phyloP scores from a whole-genome alignment of 345 rosid species.

The Citrus medica region DNA sequence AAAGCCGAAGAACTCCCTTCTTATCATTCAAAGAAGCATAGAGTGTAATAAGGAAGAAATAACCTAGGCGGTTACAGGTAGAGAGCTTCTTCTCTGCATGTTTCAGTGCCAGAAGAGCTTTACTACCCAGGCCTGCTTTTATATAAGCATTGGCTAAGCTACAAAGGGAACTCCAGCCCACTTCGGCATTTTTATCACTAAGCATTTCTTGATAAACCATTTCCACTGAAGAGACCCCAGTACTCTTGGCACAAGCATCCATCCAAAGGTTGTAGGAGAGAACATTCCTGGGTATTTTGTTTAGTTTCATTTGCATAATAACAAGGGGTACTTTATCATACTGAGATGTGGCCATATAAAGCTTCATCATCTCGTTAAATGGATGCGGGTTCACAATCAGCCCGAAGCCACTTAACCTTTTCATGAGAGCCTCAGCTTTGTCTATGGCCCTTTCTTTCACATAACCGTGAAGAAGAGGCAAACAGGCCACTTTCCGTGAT shows the following conservation, averaged over 20 bases:
- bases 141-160: conserved; percentile 49
- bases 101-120: conserved; percentile 39
- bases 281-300: conserved; percentile 46
- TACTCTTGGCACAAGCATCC: conserved; percentile 25
- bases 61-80: conserved; percentile 34
- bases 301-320: conserved; percentile 46
- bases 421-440: conserved; percentile 56
- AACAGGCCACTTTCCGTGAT: conserved; percentile 37
- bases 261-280: conserved; percentile 66
- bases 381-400: conserved; percentile 50
- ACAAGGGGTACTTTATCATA: conserved; percentile 47
- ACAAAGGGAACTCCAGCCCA: conserved; percentile 60
- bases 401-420: conserved; percentile 39
- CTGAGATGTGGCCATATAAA: conserved; percentile 36
- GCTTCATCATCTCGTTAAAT: conserved; percentile 70
- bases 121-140: conserved; percentile 37
- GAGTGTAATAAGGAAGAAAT: conserved; percentile 45
- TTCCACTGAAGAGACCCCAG: conserved; percentile 33
- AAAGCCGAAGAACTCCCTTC: conserved; percentile 43
- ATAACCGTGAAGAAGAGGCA: conserved; percentile 49
- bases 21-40: conserved; percentile 40
- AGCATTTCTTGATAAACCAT: conserved; percentile 46
- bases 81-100: conserved; percentile 50
- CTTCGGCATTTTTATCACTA: conserved; percentile 38
- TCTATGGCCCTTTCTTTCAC: conserved; percentile 33